Percentiles rank a stretch among this genome's conserved stretches.
Conservation (phyloP, 2,329 filamentous ascomycete species). For the Stagonosporopsis vannaccii region DNA sequence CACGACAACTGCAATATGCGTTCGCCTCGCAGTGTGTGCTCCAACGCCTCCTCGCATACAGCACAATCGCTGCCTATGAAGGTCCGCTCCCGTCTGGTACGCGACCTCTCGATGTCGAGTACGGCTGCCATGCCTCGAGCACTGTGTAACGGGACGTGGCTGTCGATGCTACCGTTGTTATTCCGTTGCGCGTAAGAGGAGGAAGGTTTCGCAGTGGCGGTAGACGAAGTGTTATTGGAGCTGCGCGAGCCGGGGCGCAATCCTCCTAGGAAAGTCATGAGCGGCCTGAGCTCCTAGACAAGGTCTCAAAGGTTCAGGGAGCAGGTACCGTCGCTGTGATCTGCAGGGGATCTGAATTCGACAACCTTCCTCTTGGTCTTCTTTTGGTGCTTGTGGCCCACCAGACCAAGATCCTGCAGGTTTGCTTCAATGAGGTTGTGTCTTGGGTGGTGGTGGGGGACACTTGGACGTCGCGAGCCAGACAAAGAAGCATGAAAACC, state of each 20-base stretch:
- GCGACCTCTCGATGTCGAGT: constrained; percentile 78
- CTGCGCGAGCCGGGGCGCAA: constrained; percentile 48
- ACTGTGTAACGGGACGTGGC: constrained; percentile 41
- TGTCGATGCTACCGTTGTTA: constrained; percentile 36
- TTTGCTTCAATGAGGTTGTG: constrained; percentile 41
- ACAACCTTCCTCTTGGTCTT: constrained; percentile 43
- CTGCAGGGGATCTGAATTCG: constrained; percentile 43
- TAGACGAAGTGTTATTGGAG: constrained; percentile 31
- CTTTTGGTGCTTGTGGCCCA: constrained; percentile 33
- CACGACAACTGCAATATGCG: constrained; percentile 95
- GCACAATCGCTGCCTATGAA: constrained; percentile 95
- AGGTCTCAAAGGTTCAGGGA: constrained; percentile 36
- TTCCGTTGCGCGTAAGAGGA: constrained; percentile 32
- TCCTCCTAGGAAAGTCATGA: constrained; percentile 52
- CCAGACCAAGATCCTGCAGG: constrained; percentile 44
- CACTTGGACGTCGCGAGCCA: constrained; percentile 34
- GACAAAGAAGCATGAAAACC: constrained; percentile 43
- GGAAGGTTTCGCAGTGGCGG: constrained; percentile 28
- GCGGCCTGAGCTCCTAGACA: constrained; percentile 48
- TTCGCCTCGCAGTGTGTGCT: constrained; percentile 93
- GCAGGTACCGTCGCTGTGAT: constrained; percentile 43
- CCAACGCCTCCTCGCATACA: constrained; percentile 94
- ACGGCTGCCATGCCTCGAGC: constrained; percentile 65
- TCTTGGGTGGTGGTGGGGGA: constrained; percentile 30
- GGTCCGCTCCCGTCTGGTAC: constrained; percentile 85